Percentiles rank a stretch among this genome's conserved stretches.
These are phyloP conservation scores for Cutaneotrichosporon cutaneum DNA, from an alignment of 1,284 basidiomycete genomes.

Conservation along the genomic window DNA sequence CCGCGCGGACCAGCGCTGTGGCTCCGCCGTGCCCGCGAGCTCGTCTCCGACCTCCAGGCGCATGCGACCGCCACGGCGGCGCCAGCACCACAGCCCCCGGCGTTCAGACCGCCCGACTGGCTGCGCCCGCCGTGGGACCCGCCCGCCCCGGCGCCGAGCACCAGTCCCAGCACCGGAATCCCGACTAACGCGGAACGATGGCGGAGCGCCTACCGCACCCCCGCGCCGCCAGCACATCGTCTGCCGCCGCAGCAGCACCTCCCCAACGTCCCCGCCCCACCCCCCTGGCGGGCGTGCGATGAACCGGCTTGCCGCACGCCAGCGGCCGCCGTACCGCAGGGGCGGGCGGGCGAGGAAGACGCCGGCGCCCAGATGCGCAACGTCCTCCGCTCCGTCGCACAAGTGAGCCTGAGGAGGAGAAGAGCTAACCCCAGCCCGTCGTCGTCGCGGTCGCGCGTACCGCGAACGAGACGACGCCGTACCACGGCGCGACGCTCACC, in stretches of 20 bases:
- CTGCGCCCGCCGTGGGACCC: slow-evolving; percentile 13
- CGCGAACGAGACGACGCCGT: slow-evolving; percentile 15
- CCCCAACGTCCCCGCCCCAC: not conserved
- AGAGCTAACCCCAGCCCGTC: slow-evolving; percentile 41
- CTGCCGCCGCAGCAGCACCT: not conserved
- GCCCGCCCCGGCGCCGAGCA: not conserved
- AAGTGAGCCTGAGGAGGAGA: slow-evolving; percentile 35
- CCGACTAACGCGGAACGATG: not conserved
- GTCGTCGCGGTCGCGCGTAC: slow-evolving; percentile 45
- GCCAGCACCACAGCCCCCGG: not conserved
- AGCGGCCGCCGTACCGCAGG: not conserved
- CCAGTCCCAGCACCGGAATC: not conserved
- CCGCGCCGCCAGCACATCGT: not conserved
- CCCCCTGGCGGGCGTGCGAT: not conserved
- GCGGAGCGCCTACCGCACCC: not conserved
- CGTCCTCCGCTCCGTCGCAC: slow-evolving; percentile 52
- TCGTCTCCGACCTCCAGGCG: slow-evolving; percentile 44
- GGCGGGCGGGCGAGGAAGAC: not conserved
- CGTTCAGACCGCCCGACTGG: slow-evolving; percentile 7
- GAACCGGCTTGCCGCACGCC: not conserved
- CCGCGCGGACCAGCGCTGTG: slow-evolving; percentile 8
- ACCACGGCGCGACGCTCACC: slow-evolving; percentile 85
- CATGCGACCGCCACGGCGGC: slow-evolving; percentile 1
- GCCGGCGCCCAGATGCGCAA: slow-evolving; percentile 32
- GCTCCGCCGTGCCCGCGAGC: slow-evolving; percentile 11